Evolutionary conservation across 768 basidiomycete genomes (phyloP).

Genomic region (Lactarius tabidus): DNA sequence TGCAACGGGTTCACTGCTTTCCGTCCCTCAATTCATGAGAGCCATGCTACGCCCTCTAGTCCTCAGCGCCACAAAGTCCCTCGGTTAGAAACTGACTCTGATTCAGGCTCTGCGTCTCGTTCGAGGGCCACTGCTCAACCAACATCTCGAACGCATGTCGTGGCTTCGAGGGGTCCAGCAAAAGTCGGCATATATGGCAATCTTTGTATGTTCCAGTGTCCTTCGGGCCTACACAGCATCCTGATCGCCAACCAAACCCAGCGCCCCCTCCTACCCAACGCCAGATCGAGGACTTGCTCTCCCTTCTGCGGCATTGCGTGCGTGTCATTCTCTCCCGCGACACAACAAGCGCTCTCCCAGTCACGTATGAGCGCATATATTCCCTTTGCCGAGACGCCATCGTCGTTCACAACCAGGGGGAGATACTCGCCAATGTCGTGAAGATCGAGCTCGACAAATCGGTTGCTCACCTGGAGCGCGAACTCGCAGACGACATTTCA

Average conservation of each 20-base stretch:
- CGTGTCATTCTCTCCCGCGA: slow-evolving; percentile 35
- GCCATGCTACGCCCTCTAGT: slow-evolving; percentile 39
- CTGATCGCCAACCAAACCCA: background rate
- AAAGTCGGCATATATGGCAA: slow-evolving; percentile 47
- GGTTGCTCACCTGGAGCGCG: slow-evolving; percentile 38
- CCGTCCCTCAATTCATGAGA: slow-evolving; percentile 37
- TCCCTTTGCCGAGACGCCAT: slow-evolving; percentile 54
- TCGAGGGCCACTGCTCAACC: slow-evolving; percentile 30
- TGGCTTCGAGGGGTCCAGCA: slow-evolving; percentile 35
- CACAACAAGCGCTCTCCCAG: slow-evolving; percentile 35
- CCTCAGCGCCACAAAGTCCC: slow-evolving; percentile 66
- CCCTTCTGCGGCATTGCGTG: slow-evolving; percentile 37
- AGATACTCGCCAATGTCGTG: slow-evolving; percentile 54
- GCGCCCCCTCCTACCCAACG: slow-evolving; percentile 20
- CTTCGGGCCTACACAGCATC: background rate
- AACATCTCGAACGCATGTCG: slow-evolving; percentile 27
- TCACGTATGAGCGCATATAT: slow-evolving; percentile 57
- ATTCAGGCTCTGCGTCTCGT: slow-evolving; percentile 64
- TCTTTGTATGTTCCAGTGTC: slow-evolving; percentile 29
- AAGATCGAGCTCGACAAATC: slow-evolving; percentile 58
- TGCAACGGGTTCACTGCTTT: slow-evolving; percentile 48
- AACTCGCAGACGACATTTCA: slow-evolving; percentile 33
- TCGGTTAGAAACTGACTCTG: slow-evolving; percentile 61
- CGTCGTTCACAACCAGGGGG: slow-evolving; percentile 48
- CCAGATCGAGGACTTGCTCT: slow-evolving; percentile 29